Conservation (phyloP, 2,329 filamentous ascomycete genomes). For the Xylaria sp. region DNA sequence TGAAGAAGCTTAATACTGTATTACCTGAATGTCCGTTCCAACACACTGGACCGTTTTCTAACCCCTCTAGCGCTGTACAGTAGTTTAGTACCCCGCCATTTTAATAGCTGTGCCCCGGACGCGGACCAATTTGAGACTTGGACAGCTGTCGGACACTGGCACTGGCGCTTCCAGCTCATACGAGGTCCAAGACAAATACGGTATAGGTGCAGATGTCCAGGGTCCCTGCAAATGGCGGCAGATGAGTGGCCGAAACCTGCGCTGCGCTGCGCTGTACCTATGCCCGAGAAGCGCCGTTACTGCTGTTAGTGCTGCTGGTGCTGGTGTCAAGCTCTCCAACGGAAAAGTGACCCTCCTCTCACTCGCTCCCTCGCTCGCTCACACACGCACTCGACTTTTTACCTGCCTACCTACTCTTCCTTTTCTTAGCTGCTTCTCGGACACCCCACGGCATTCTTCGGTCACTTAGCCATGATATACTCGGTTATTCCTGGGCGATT, state of each 20-base stretch:
- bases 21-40: too few relatives aligned
- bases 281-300: slow-evolving; percentile 7
- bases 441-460: slow-evolving; percentile 34
- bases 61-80: background rate
- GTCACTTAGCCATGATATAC: slow-evolving; percentile 46
- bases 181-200: background rate
- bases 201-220: background rate
- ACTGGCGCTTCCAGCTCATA: background rate
- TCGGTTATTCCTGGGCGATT: slow-evolving; percentile 38
- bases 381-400: slow-evolving; percentile 35
- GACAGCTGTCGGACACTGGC: slow-evolving; percentile 21
- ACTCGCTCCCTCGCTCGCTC: slow-evolving; percentile 24
- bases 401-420: slow-evolving; percentile 26
- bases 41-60: too few relatives aligned
- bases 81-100: slow-evolving; percentile 38
- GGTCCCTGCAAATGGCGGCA: background rate
- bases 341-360: slow-evolving; percentile 44
- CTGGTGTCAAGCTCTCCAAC: slow-evolving; percentile 33
- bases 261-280: slow-evolving; percentile 11
- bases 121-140: slow-evolving; percentile 41
- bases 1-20: too few relatives aligned
- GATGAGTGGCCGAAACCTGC: slow-evolving; percentile 10
- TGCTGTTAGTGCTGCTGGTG: background rate
- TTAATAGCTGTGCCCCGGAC: slow-evolving; percentile 30
- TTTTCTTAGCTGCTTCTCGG: slow-evolving; percentile 17